Base-by-base conservation (phyloP, 306 rosid species). In the Cyclanthera cordifolia region DNA sequence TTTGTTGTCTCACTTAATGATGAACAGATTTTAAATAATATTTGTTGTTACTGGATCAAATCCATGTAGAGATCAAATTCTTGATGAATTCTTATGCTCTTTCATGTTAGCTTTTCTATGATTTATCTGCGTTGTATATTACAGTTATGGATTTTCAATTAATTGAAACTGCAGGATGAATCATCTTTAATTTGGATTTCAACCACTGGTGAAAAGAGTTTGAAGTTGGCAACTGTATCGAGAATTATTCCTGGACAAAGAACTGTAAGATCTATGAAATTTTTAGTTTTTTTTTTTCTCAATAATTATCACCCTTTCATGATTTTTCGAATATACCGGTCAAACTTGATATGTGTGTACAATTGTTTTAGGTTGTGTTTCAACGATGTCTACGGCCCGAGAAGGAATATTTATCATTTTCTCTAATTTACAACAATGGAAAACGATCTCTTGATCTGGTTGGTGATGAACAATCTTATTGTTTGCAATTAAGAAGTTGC, bases 211-310 rank as follows among this genome's bases (percentile, higher is more conserved):
- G 98, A 89, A 83, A 93, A 90, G 77, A 85, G 79, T 69, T 84
- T 93, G 69, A 87, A 87, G 77, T 84, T 93, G 69, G 85, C 87
- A 52, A 87, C 90, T 53, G 89, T 89, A 37, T 87, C 91, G 10
- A 84, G 91, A 85, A 93, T 93, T 73, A 81, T 93, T 74, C 86
- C 95, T 65, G 98, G 98, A 69, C 98, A 93, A 75, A 95, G 96
- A 80, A 93, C 98, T 30, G 81, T 83, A 76, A 78, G 83, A 75
- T 66, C 50, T 52, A 19, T 77, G 46, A 2, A 53, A 46, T 0
- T 5, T 66, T 41, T 41, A 58, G 45, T 49, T 8, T 67, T 12
- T 27, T 19, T 25, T 64, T 48, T 15, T 6, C 41, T 46, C 50
- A 0, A 63, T 20, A 20, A 23, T 20, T 30, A 5, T 65, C 25